Evolutionary conservation across 805 yeast genomes (phyloP), one percentile per base, ranked within the genome.

Genomic region (Ogataea zsoltii): DNA sequence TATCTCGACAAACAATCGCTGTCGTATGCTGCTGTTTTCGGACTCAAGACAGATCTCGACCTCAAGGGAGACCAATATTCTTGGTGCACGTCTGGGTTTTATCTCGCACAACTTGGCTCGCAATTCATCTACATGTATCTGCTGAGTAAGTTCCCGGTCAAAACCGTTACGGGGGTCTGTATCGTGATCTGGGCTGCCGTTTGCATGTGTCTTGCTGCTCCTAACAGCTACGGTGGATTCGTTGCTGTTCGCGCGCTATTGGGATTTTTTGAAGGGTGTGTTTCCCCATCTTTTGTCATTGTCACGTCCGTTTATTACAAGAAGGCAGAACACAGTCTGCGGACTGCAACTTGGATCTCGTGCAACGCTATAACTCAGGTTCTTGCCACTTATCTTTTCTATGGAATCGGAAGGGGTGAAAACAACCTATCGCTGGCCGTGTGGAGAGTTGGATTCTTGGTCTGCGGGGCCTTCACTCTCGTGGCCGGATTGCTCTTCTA

Each of bases 141-240:
- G 1, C 62, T 82, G 21, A 88, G 83, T 58, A 74, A 68, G 48
- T 75, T 79, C 45, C 83, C 83, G 1, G 70, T 83, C 51, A 74
- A 80, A 13, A 75, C 75, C 48, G 67, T 79, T 3, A 69, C 76
- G 2, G 68, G 79, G 14, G 53, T 63, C 1, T 78, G 75, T 52
- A 69, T 83, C 36, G 9, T 37, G 40, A 49, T 82, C 3, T 85
- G 92, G 90, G 89, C 88, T 10, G 58, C 76, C 11, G 62, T 81
- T 32, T 69, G 76, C 40, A 62, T 78, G 25, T 82, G 77, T 47
- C 73, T 85, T 1, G 75, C 73, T 9, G 62, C 59, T 10, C 58
- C 71, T n/a, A 52, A 58, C 15, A 66, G 60, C 35, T 77, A 69
- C 51, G 66, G 75, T 4, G 75, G 81, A 0, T 72, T 78, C 45